These are phyloP conservation scores for Phytophthora niederhauseri DNA, from an alignment of 352 stramenopile genomes.

Conservation along the genomic window DNA sequence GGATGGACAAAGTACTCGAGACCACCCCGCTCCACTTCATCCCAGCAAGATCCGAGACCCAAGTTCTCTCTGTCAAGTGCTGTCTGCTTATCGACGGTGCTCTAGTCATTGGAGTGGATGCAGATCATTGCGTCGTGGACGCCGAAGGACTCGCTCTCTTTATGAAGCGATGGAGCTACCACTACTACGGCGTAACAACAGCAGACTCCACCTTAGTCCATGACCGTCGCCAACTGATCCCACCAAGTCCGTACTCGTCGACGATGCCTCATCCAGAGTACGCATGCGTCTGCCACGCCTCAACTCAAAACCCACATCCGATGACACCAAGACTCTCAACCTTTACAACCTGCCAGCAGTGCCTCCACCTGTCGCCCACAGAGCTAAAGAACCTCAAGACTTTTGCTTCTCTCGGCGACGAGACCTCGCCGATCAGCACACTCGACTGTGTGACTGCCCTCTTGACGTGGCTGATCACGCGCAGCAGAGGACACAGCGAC, in stretches of 20 bases:
- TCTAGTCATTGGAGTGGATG: constrained; percentile 14
- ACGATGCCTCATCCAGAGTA: constrained; percentile 16
- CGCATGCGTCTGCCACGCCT: background rate
- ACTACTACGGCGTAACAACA: background rate
- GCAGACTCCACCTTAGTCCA: background rate
- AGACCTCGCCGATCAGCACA: constrained; percentile 6
- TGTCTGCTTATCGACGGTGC: constrained; percentile 8
- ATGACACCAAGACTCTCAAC: background rate
- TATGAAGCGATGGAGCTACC: constrained; percentile 4
- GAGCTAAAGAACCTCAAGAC: constrained; percentile 7
- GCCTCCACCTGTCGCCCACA: constrained; percentile 7
- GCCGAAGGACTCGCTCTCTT: constrained; percentile 10
- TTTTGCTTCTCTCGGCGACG: constrained; percentile 1
- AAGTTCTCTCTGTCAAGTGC: constrained; percentile 14
- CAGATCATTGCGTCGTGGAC: constrained; percentile 14
- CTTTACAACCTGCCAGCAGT: constrained; percentile 1
- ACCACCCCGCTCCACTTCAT: constrained; percentile 2
- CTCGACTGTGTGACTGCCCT: constrained; percentile 20
- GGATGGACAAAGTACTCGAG: constrained; percentile 5
- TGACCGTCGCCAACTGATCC: background rate
- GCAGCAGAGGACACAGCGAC: constrained; percentile 7
- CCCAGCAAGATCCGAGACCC: constrained; percentile 3
- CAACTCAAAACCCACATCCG: constrained; percentile 1
- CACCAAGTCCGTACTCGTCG: background rate
- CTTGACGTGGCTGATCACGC: constrained; percentile 13